These are phyloP conservation scores for Lactarius quietus DNA, from an alignment of 768 basidiomycete species.

Conservation along the genomic window DNA sequence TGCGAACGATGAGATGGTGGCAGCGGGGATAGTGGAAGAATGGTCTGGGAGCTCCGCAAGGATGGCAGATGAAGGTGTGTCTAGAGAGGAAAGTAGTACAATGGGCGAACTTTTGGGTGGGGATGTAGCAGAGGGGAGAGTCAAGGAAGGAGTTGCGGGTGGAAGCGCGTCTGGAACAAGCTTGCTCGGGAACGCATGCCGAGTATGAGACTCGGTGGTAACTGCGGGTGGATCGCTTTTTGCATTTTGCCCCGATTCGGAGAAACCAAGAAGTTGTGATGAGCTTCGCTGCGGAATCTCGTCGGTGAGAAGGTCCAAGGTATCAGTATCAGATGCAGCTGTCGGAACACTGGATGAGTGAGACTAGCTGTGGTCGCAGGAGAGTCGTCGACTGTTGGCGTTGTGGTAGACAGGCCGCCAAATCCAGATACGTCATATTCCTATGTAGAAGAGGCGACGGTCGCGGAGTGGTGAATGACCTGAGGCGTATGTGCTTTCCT, in stretches of 20 bases:
- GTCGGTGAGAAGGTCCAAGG: conserved; percentile 33
- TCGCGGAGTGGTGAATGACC: background rate
- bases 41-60: conserved; percentile 6
- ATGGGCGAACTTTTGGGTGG: background rate
- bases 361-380: background rate
- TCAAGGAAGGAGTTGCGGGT: conserved; percentile 26
- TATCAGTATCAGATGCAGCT: conserved; percentile 40
- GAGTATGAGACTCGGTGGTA: conserved; percentile 27
- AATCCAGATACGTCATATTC: conserved; percentile 23
- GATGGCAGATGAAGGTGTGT: conserved; percentile 16
- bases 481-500: too few relatives aligned
- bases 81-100: conserved; percentile 5
- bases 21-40: conserved; percentile 21
- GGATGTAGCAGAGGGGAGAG: conserved; percentile 26
- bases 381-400: conserved; percentile 1
- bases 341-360: background rate
- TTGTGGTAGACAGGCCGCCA: conserved; percentile 4
- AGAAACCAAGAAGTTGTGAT: conserved; percentile 31
- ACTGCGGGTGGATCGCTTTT: conserved; percentile 7
- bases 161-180: background rate
- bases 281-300: conserved; percentile 22
- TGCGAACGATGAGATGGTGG: conserved; percentile 22
- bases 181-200: conserved; percentile 26
- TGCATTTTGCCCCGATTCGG: conserved; percentile 55
- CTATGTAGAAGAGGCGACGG: conserved; percentile 9